phyloP scores from a whole-genome alignment of 306 rosid genomes.

The Dicorynia guianensis region DNA sequence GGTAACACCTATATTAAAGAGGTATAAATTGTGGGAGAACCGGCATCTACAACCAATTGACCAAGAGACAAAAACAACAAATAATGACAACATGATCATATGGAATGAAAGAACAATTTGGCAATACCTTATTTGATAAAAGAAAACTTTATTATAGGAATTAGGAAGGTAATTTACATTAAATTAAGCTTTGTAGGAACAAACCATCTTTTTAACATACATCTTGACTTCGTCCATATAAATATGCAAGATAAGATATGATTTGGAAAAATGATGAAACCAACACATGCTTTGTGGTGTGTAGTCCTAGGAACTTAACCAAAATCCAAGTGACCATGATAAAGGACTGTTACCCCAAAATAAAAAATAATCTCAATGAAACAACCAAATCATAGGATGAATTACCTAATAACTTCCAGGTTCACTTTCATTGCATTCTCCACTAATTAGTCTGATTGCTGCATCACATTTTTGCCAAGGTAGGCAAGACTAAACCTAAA shows the following conservation, averaged over 20 bases:
- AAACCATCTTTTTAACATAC: background rate
- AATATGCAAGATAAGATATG: background rate
- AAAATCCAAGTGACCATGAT: too few species aligned
- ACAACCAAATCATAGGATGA: background rate
- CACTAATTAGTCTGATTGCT: background rate
- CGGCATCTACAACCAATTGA: too few species aligned
- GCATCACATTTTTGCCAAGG: background rate
- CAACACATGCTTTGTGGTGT: background rate
- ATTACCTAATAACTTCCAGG: background rate
- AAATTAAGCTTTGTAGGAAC: background rate
- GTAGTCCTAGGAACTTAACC: too few species aligned
- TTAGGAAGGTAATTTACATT: background rate
- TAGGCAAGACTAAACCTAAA: background rate
- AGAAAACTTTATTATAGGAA: too few species aligned
- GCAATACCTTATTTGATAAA: background rate
- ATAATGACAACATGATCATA: background rate
- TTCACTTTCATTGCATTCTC: background rate
- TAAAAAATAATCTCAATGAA: background rate
- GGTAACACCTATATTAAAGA: too few species aligned
- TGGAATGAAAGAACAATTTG: background rate
- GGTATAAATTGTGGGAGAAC: too few species aligned
- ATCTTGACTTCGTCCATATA: background rate
- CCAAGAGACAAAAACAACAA: background rate
- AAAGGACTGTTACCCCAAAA: too few species aligned
- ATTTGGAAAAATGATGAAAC: background rate